Evolutionary conservation across 345 rosid genomes (phyloP).

Genomic region (Eucalyptus regnans): DNA sequence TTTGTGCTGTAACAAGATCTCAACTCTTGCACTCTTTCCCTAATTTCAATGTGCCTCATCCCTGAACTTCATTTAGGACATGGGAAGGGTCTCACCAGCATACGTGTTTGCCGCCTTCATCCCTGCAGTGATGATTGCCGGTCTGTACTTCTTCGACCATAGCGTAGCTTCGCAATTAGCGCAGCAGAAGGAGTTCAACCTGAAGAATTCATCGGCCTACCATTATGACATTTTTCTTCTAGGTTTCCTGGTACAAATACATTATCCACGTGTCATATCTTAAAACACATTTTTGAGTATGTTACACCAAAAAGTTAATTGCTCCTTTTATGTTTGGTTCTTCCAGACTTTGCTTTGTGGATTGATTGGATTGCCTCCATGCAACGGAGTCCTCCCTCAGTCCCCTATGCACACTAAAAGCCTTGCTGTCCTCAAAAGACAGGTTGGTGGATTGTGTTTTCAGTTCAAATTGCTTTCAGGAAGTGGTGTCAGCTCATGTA

Average conservation of each 20-base stretch:
- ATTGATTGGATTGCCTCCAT: conserved; percentile 70
- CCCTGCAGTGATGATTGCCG: conserved; percentile 75
- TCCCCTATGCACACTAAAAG: conserved; percentile 96
- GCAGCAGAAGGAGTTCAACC: conserved; percentile 80
- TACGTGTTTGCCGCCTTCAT: conserved; percentile 64
- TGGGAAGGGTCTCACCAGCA: conserved; percentile 46
- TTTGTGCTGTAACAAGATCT: background rate
- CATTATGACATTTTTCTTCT: conserved; percentile 68
- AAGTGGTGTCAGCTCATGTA: background rate
- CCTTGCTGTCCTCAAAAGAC: conserved; percentile 63
- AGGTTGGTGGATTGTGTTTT: conserved; percentile 15
- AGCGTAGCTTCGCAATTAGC: conserved; percentile 80
- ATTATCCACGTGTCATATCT: background rate
- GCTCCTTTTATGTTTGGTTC: background rate
- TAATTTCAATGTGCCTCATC: background rate
- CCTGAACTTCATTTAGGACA: conserved; percentile 34
- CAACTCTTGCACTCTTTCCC: background rate
- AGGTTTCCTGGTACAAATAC: conserved; percentile 44
- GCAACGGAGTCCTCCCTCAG: conserved; percentile 89
- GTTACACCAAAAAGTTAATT: background rate
- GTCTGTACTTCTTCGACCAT: conserved; percentile 81
- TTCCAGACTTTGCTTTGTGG: conserved; percentile 79
- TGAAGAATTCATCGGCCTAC: conserved; percentile 73
- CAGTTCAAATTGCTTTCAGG: background rate
- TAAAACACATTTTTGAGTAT: background rate